Conservation (phyloP, 805 yeast species). For the Wickerhamiella domercqiae region DNA sequence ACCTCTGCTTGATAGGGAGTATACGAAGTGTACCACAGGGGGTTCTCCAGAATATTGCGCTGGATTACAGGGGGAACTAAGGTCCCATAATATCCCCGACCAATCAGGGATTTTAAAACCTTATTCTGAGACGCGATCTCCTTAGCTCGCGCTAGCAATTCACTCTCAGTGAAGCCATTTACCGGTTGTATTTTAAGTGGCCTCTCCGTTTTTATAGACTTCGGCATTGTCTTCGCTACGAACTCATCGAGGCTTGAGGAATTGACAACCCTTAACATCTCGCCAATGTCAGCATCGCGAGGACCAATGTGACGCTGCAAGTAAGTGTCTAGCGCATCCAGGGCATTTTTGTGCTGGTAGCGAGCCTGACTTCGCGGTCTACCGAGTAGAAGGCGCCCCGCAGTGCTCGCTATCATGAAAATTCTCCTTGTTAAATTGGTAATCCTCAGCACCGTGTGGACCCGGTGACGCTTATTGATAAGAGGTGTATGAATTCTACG, state of each 20-base stretch:
- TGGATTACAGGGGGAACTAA: slow-evolving; percentile 81
- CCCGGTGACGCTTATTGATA: too few relatives aligned
- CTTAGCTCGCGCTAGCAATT: slow-evolving; percentile 55
- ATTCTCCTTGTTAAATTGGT: too few relatives aligned
- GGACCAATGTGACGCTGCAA: slow-evolving; percentile 79
- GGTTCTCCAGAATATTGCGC: slow-evolving; percentile 80
- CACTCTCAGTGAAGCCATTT: slow-evolving; percentile 66
- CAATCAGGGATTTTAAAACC: slow-evolving; percentile 62
- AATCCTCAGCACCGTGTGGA: too few relatives aligned
- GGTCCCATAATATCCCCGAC: slow-evolving; percentile 91
- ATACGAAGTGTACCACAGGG: slow-evolving; percentile 97
- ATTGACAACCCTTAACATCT: slow-evolving; percentile 55
- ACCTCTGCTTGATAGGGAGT: slow-evolving; percentile 98
- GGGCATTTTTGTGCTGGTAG: slow-evolving; percentile 6
- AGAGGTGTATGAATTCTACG: too few relatives aligned
- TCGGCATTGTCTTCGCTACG: slow-evolving; percentile 60
- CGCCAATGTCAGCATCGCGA: slow-evolving; percentile 46
- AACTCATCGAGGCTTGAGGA: slow-evolving; percentile 55
- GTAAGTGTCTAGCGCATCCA: slow-evolving; percentile 55
- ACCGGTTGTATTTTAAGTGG: slow-evolving; percentile 50
- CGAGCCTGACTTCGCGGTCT: too few relatives aligned
- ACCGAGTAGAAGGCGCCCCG: too few relatives aligned
- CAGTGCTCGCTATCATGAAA: too few relatives aligned
- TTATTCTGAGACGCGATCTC: slow-evolving; percentile 62
- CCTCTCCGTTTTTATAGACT: slow-evolving; percentile 54